phyloP scores from a whole-genome alignment of 2,329 filamentous ascomycete genomes.

The Colletotrichum eremochloae region DNA sequence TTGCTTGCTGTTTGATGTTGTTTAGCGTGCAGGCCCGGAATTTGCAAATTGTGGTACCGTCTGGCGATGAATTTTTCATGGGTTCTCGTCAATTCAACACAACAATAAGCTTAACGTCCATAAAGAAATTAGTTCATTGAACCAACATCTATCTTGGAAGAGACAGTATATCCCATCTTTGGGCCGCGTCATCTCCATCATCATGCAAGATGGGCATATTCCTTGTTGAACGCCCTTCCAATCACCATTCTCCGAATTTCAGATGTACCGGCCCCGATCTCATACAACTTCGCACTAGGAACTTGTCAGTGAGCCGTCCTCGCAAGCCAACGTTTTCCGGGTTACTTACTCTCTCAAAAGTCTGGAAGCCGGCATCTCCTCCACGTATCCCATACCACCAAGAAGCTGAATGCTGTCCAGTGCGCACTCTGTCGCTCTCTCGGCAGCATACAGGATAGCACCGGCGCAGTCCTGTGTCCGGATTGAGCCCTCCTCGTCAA shows the following conservation, averaged over 20 bases:
- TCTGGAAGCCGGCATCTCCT: slow-evolving; percentile 92
- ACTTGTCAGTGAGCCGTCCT: slow-evolving; percentile 47
- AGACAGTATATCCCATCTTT: neutral
- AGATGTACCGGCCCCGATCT: slow-evolving; percentile 96
- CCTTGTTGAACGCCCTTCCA: slow-evolving; percentile 90
- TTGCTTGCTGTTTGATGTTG: neutral
- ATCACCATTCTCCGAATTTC: slow-evolving; percentile 96
- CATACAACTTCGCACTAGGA: slow-evolving; percentile 80
- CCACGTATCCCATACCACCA: slow-evolving; percentile 95
- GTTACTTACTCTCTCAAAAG: slow-evolving; percentile 77
- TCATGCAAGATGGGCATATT: slow-evolving; percentile 67
- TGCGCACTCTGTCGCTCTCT: slow-evolving; percentile 87
- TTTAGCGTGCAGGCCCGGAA: neutral
- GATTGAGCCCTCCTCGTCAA: slow-evolving; percentile 82
- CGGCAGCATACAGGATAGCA: slow-evolving; percentile 92
- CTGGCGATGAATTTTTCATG: neutral
- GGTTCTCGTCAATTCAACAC: neutral
- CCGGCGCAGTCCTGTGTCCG: slow-evolving; percentile 94
- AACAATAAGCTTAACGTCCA: neutral
- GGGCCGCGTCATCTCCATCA: neutral
- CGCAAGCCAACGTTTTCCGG: too few species aligned
- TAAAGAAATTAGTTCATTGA: neutral
- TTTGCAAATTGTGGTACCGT: neutral
- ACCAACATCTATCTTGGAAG: neutral
- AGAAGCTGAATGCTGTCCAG: slow-evolving; percentile 92